A percentile compares a stretch with the other conserved stretches of the same genome.
Conservation (phyloP, 176 grass and related monocot species). For the Alloteropsis semialata region DNA sequence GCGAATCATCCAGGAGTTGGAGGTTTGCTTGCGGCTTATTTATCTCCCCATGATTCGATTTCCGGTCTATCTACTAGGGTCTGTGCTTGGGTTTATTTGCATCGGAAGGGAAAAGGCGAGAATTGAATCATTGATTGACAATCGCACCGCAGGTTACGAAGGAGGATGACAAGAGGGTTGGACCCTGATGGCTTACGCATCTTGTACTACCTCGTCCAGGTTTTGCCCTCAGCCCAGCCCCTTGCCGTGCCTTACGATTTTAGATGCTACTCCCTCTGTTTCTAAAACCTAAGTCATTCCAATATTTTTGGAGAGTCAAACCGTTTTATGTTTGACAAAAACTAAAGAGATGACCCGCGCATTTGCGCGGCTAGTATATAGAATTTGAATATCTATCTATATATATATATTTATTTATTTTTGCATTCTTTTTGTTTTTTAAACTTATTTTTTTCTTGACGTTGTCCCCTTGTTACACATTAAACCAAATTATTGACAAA, state of each 20-base stretch:
- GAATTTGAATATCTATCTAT: too few relatives aligned
- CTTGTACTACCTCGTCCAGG: constrained; percentile 98
- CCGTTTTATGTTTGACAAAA: too few relatives aligned
- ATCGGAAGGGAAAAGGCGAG: neutral
- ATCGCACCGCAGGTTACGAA: constrained; percentile 65
- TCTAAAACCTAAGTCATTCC: too few relatives aligned
- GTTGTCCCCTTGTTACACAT: too few relatives aligned
- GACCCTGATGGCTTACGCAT: constrained; percentile 82
- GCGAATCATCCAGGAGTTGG: constrained; percentile 76
- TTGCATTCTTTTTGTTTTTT: too few relatives aligned
- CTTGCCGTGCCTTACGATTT: neutral
- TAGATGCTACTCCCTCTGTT: neutral
- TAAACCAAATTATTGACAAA: too few relatives aligned
- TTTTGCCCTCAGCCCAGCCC: neutral
- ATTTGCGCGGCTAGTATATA: too few relatives aligned
- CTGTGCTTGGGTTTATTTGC: constrained; percentile 1
- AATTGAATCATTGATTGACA: neutral
- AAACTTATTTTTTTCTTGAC: too few relatives aligned
- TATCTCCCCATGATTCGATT: constrained; percentile 47
- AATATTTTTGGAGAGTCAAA: too few relatives aligned
- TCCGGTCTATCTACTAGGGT: constrained; percentile 23
- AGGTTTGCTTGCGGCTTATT: neutral
- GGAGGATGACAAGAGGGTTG: too few relatives aligned
- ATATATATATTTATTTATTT: too few relatives aligned
- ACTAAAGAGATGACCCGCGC: too few relatives aligned